Base-by-base conservation (phyloP, 345 rosid species). In the Salix arbutifolia region DNA sequence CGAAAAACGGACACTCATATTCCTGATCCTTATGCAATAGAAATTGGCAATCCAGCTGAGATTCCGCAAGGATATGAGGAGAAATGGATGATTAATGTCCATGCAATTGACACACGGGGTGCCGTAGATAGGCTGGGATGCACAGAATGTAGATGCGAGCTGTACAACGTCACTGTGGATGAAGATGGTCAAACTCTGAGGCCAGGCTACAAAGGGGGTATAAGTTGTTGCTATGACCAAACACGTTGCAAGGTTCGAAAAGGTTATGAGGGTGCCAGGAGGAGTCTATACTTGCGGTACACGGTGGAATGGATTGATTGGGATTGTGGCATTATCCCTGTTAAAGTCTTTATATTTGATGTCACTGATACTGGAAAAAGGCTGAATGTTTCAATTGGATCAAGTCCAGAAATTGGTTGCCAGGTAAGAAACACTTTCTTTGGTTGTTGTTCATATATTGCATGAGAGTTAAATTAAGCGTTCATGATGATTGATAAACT, bases 21-120 rank as follows among this genome's bases (percentile, higher is more conserved):
- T 74, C 99, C 98, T 1, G 93, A 91, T 80, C 99, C 97, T 74
- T 93, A 87, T 26, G 99, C 94, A 2, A 85, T 95, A 56, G 94
- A 91, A 77, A 67, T 90, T 53, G 94, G 88, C 37, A 89, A 89
- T 74, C 96, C 92, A 13, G 78, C 78, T n/a, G 91, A 86, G 61
- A 84, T 77, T 65, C 96, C 98, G 56, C 78, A 76, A 8, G 98
- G 97, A 11, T 87, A 82, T 66, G 90, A 89, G 76, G 92, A 91
- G 82, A 74, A 68, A 76, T 93, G 99, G 97, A 0, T 89, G 82
- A 86, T 95, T 23, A 95, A 93, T 78, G 85, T 93, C 56, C 99
- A 95, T 50, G 97, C 99, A 1, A 95, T 95, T 38, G 97, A 95
- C 77, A 91, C 97, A 0, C 83, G 96, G 18, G 99, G 97, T 6